Evolutionary conservation across 192 early-diverging fungal genomes (phyloP).

Genomic region (Coemansia sp.): DNA sequence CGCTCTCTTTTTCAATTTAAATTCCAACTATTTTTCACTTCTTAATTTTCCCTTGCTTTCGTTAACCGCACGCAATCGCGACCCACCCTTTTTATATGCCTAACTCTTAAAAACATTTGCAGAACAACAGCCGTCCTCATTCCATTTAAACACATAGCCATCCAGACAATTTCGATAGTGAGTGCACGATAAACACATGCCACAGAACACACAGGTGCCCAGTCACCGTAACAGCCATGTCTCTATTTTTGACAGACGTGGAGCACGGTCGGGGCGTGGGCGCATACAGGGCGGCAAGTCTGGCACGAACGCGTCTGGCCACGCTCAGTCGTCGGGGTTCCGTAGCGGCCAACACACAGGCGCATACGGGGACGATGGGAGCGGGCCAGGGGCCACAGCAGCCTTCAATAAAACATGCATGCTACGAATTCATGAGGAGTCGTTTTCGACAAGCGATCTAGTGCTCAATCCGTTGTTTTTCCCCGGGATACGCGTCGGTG

Average conservation of each 20-base stretch:
- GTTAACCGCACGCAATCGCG: too few species aligned
- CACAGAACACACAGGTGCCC: constrained; percentile 9
- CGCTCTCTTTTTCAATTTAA: too few species aligned
- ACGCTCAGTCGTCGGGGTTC: constrained; percentile 3
- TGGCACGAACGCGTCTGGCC: neutral
- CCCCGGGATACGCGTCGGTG: constrained; percentile 47
- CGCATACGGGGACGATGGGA: constrained; percentile 27
- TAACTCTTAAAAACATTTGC: too few species aligned
- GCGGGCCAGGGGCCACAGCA: constrained; percentile 3
- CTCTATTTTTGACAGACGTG: constrained; percentile 46
- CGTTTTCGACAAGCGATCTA: constrained; percentile 38
- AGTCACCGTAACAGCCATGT: constrained; percentile 17
- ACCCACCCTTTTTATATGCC: too few species aligned
- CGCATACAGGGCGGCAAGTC: constrained; percentile 24
- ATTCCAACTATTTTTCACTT: too few species aligned
- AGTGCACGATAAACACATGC: constrained; percentile 25
- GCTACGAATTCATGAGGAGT: constrained; percentile 45
- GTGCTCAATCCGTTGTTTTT: constrained; percentile 50
- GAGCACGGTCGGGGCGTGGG: constrained; percentile 25
- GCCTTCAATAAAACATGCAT: constrained; percentile 45
- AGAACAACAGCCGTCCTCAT: too few species aligned
- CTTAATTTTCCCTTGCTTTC: too few species aligned
- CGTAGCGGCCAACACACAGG: constrained; percentile 3
- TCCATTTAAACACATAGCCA: neutral
- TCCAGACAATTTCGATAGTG: too few species aligned